These are phyloP conservation scores for Nemania abortiva DNA, from an alignment of 2,329 filamentous ascomycete genomes.

Conservation along the genomic window DNA sequence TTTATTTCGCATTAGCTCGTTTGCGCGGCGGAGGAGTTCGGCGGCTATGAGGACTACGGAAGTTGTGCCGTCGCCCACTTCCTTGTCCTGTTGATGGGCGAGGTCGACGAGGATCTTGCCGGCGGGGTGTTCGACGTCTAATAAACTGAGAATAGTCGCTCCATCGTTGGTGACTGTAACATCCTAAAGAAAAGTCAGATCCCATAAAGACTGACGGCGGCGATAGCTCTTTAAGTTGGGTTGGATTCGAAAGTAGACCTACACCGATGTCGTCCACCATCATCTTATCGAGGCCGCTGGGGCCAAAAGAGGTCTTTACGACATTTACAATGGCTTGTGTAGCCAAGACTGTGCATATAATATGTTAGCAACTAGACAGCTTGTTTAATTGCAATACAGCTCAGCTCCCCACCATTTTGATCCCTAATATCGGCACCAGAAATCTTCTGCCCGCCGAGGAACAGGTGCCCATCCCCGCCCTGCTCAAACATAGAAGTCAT, in stretches of 20 bases:
- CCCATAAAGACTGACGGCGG: constrained; percentile 8
- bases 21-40: constrained; percentile 91
- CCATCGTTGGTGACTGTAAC: constrained; percentile 99
- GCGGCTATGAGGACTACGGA: constrained; percentile 97
- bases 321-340: constrained; percentile 99
- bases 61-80: constrained; percentile 97
- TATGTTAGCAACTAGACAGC: constrained; percentile 42
- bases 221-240: neutral
- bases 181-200: constrained; percentile 68
- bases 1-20: constrained; percentile 99
- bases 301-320: constrained; percentile 98
- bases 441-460: constrained; percentile 97
- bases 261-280: constrained; percentile 99
- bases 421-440: constrained; percentile 96
- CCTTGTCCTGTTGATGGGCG: constrained; percentile 98
- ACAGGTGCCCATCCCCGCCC: constrained; percentile 93
- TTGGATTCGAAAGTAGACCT: constrained; percentile 52
- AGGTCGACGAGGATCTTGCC: constrained; percentile 98
- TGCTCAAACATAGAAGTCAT: constrained; percentile 99
- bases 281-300: constrained; percentile 98
- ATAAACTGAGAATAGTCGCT: constrained; percentile 92
- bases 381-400: constrained; percentile 10
- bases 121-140: constrained; percentile 97
- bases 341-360: constrained; percentile 77
- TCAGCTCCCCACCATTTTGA: constrained; percentile 80